Percentiles rank a stretch among this genome's conserved stretches.
These are phyloP conservation scores for Monosporascus sp. DNA, from an alignment of 2,329 filamentous ascomycete species.

Conservation along the genomic window DNA sequence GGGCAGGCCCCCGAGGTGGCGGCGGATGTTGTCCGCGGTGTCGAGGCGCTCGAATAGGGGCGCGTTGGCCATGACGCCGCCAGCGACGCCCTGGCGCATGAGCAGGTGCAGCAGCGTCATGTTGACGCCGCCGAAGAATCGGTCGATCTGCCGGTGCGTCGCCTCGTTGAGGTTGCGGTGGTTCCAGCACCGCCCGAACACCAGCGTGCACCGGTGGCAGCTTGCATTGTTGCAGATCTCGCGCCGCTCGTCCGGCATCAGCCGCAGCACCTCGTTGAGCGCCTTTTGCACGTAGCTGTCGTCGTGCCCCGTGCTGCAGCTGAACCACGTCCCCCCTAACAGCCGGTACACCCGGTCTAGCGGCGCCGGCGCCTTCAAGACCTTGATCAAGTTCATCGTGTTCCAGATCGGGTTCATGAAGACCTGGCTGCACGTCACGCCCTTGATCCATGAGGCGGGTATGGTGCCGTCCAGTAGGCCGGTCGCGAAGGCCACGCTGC, in stretches of 20 bases:
- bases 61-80: constrained; percentile 46
- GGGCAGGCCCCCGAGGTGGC: constrained; percentile 46
- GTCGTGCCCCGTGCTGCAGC: constrained; percentile 39
- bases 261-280: constrained; percentile 51
- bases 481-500: constrained; percentile 50
- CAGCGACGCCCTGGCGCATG: constrained; percentile 48
- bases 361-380: constrained; percentile 38
- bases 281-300: constrained; percentile 43
- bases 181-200: constrained; percentile 60
- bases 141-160: constrained; percentile 56
- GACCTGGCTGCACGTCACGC: constrained; percentile 54
- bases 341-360: constrained; percentile 44
- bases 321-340: constrained; percentile 50
- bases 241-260: constrained; percentile 47
- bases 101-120: constrained; percentile 53
- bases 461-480: constrained; percentile 60
- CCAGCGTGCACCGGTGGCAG: constrained; percentile 55
- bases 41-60: constrained; percentile 43
- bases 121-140: constrained; percentile 57
- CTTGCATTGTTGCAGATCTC: constrained; percentile 58
- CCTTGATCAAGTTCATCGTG: constrained; percentile 51
- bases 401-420: constrained; percentile 60
- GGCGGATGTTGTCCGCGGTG: constrained; percentile 41
- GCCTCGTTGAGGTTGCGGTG: constrained; percentile 60
- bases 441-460: constrained; percentile 49